A percentile compares a stretch with the other conserved stretches of the same genome.
Evolutionary conservation across 2,329 filamentous ascomycete species (phyloP).

Genomic region (Domatiomyces globalis): DNA sequence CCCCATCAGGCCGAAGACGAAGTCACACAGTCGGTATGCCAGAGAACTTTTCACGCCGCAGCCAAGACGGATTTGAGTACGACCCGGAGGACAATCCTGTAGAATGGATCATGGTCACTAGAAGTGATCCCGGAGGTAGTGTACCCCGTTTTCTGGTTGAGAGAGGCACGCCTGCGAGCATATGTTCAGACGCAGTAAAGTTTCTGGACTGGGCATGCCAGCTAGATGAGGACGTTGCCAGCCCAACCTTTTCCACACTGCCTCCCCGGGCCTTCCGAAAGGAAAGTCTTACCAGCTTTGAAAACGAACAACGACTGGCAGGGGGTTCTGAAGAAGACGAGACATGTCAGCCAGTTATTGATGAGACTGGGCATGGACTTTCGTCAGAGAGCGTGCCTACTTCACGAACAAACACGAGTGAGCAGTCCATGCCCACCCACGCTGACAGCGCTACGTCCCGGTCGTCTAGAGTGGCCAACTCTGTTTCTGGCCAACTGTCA

Average conservation of each 20-base stretch:
- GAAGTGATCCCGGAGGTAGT: slow-evolving; percentile 75
- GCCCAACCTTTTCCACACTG: slow-evolving; percentile 10
- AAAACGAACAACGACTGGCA: slow-evolving; percentile 18
- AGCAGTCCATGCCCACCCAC: slow-evolving; percentile 5
- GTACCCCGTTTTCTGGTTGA: slow-evolving; percentile 89
- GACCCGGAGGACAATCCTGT: slow-evolving; percentile 49
- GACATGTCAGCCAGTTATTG: slow-evolving; percentile 1
- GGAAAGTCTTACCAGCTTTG: slow-evolving; percentile 17
- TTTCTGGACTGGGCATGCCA: slow-evolving; percentile 65
- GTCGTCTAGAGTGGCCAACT: neutral
- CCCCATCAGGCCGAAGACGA: slow-evolving; percentile 9
- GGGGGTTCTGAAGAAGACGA: slow-evolving; percentile 15
- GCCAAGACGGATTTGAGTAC: slow-evolving; percentile 11
- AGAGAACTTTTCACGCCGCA: slow-evolving; percentile 1
- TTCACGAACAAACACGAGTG: slow-evolving; percentile 11
- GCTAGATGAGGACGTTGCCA: slow-evolving; percentile 31
- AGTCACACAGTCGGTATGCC: slow-evolving; percentile 10
- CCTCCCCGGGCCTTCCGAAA: slow-evolving; percentile 5
- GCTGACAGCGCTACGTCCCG: neutral
- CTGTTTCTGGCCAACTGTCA: neutral
- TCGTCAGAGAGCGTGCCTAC: neutral
- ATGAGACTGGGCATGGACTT: neutral
- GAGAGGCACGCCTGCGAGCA: slow-evolving; percentile 67
- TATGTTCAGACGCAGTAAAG: slow-evolving; percentile 63
- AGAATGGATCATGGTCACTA: slow-evolving; percentile 87